Conservation (phyloP, 2,329 filamentous ascomycete genomes). For the Pseudocercospora fuligena region DNA sequence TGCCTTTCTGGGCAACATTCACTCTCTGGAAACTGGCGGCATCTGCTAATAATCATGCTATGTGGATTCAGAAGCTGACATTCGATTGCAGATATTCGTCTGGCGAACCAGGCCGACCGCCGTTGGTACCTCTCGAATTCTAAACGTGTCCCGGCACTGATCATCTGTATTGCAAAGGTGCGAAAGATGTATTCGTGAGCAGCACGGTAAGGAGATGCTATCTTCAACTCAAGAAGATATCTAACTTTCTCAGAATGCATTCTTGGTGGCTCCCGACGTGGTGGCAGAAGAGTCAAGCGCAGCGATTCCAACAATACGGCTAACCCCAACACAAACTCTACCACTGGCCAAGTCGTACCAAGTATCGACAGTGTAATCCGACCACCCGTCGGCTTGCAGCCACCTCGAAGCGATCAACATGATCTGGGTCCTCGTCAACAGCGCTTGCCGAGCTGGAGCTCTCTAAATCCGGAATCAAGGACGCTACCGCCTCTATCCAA, state of each 20-base stretch:
- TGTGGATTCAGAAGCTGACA: neutral
- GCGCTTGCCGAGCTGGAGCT: conserved; percentile 30
- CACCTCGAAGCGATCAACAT: conserved; percentile 21
- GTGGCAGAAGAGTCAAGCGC: conserved; percentile 39
- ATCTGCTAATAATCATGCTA: neutral
- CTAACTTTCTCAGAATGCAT: conserved; percentile 30
- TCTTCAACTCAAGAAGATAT: conserved; percentile 3
- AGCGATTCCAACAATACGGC: conserved; percentile 28
- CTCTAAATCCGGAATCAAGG: conserved; percentile 34
- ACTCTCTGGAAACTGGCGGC: conserved; percentile 5
- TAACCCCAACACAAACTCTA: conserved; percentile 10
- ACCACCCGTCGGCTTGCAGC: conserved; percentile 23
- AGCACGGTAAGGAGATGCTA: conserved; percentile 28
- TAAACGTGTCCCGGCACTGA: conserved; percentile 30
- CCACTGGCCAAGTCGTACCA: conserved; percentile 17
- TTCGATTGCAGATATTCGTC: conserved; percentile 1
- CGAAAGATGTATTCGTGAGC: conserved; percentile 41
- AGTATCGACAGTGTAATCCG: conserved; percentile 29
- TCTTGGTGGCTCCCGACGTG: conserved; percentile 39
- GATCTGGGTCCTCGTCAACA: conserved; percentile 27
- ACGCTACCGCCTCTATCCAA: conserved; percentile 35
- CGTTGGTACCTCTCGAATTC: neutral
- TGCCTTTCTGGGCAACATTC: conserved; percentile 1
- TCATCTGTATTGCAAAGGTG: conserved; percentile 40
- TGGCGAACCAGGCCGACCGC: neutral